Evolutionary conservation across 441 rosid species (phyloP).

Genomic region (Gossypium schwendimanii): DNA sequence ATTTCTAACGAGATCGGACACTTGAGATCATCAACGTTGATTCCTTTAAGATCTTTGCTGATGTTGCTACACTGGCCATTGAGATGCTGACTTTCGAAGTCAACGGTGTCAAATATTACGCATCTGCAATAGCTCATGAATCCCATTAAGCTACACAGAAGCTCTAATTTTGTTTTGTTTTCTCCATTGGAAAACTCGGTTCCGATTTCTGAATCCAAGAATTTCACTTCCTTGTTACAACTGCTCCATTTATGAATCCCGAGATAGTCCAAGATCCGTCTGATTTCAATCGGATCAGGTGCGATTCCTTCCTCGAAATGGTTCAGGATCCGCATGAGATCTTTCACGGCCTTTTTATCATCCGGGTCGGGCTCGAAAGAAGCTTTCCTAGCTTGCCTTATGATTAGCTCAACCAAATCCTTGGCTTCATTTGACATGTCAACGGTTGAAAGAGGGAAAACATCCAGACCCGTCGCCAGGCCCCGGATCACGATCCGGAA

Average conservation of each 20-base stretch:
- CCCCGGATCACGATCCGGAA: slow-evolving; percentile 41
- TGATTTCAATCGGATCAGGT: slow-evolving; percentile 30
- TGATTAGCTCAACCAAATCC: slow-evolving; percentile 41
- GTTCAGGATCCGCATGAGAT: slow-evolving; percentile 33
- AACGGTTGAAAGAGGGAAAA: slow-evolving; percentile 37
- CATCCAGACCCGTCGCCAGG: slow-evolving; percentile 49
- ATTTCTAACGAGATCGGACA: slow-evolving; percentile 75
- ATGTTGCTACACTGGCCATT: neutral
- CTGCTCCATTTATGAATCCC: slow-evolving; percentile 58
- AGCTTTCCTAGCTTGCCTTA: slow-evolving; percentile 45
- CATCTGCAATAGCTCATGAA: slow-evolving; percentile 57
- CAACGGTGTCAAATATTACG: slow-evolving; percentile 40
- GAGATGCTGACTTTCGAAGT: slow-evolving; percentile 19
- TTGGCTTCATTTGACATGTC: slow-evolving; percentile 42
- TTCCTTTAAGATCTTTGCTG: slow-evolving; percentile 12
- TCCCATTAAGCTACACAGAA: slow-evolving; percentile 49
- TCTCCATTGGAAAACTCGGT: slow-evolving; percentile 25
- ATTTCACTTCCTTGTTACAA: slow-evolving; percentile 48
- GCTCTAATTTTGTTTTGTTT: slow-evolving; percentile 21
- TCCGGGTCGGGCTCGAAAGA: slow-evolving; percentile 37
- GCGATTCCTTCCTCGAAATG: slow-evolving; percentile 40
- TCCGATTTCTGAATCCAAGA: slow-evolving; percentile 47
- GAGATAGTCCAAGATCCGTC: slow-evolving; percentile 34
- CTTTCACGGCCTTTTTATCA: slow-evolving; percentile 32
- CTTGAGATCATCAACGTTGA: slow-evolving; percentile 56